These are phyloP conservation scores for Aspergillus ochraceoroseus DNA, from an alignment of 2,329 filamentous ascomycete species.

Conservation along the genomic window DNA sequence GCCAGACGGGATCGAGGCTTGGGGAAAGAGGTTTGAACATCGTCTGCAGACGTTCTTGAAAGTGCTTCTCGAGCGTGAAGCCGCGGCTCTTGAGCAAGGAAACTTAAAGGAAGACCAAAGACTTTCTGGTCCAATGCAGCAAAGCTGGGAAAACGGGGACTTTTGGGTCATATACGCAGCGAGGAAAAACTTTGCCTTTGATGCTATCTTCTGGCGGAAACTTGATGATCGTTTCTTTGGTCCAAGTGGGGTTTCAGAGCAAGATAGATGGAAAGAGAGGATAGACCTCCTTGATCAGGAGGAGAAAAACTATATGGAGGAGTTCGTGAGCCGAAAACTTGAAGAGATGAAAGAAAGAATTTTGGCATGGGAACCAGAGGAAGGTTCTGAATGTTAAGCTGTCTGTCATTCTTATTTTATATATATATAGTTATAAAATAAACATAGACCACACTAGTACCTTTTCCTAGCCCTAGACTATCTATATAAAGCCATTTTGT, in stretches of 20 bases:
- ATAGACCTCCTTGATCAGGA: slow-evolving; percentile 6
- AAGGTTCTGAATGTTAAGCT: too few relatives aligned
- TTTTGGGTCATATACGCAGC: slow-evolving; percentile 13
- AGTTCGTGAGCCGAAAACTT: slow-evolving; percentile 9
- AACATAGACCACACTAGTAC: too few relatives aligned
- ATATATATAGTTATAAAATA: too few relatives aligned
- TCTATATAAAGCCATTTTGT: too few relatives aligned
- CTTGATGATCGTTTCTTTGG: slow-evolving; percentile 11
- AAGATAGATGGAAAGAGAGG: slow-evolving; percentile 12
- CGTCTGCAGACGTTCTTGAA: slow-evolving; percentile 17
- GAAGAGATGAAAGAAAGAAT: slow-evolving; percentile 11
- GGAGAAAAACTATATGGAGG: slow-evolving; percentile 11
- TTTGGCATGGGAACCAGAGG: slow-evolving; percentile 16
- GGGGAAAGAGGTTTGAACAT: slow-evolving; percentile 13
- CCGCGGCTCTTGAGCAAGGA: slow-evolving; percentile 7
- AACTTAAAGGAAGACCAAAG: slow-evolving; percentile 8
- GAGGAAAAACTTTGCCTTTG: slow-evolving; percentile 14
- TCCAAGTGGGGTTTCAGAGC: background rate
- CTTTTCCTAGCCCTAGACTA: too few relatives aligned
- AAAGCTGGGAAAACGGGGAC: slow-evolving; percentile 13
- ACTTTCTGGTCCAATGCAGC: slow-evolving; percentile 13
- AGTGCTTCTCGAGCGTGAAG: slow-evolving; percentile 12
- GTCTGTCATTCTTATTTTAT: too few relatives aligned
- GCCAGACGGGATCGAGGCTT: slow-evolving; percentile 17
- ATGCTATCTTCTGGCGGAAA: slow-evolving; percentile 13